Evolutionary conservation across 164 flowering plant genomes (phyloP).

Genomic region (Magnolia kwangsiensis): DNA sequence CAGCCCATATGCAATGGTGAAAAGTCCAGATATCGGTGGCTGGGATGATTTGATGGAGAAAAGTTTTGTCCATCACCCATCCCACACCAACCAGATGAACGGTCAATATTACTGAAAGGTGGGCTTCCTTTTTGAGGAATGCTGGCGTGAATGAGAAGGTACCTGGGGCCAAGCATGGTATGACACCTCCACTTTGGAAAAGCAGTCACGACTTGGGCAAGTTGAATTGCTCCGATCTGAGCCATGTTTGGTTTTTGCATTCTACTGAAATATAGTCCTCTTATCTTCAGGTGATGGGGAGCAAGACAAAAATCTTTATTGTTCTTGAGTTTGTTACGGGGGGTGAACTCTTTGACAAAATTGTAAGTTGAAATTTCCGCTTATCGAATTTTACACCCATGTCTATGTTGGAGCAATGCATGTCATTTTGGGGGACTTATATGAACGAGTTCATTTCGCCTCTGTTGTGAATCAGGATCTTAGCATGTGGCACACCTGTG

Average conservation of each 20-base stretch:
- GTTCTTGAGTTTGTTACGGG: conserved; percentile 83
- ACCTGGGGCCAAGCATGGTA: too few relatives aligned
- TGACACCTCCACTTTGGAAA: too few relatives aligned
- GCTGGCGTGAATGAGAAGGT: neutral
- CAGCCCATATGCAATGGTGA: neutral
- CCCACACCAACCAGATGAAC: neutral
- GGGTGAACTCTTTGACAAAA: conserved; percentile 91
- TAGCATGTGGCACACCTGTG: neutral
- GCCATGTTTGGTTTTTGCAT: neutral
- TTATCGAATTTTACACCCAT: neutral
- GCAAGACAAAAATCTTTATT: conserved; percentile 83
- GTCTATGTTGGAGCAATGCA: neutral
- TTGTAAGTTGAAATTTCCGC: conserved; percentile 46
- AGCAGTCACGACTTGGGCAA: neutral
- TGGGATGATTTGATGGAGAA: neutral
- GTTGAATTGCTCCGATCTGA: neutral
- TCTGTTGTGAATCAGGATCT: neutral
- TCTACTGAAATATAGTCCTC: neutral
- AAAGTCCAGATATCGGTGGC: neutral
- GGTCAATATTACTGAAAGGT: too few relatives aligned
- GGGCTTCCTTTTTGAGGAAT: neutral
- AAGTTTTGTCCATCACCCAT: neutral
- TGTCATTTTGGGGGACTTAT: neutral
- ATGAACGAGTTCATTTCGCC: neutral
- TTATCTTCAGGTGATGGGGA: conserved; percentile 77